Evolutionary conservation across 352 stramenopile species (phyloP).

Genomic region (Phytopythium ostracodes): DNA sequence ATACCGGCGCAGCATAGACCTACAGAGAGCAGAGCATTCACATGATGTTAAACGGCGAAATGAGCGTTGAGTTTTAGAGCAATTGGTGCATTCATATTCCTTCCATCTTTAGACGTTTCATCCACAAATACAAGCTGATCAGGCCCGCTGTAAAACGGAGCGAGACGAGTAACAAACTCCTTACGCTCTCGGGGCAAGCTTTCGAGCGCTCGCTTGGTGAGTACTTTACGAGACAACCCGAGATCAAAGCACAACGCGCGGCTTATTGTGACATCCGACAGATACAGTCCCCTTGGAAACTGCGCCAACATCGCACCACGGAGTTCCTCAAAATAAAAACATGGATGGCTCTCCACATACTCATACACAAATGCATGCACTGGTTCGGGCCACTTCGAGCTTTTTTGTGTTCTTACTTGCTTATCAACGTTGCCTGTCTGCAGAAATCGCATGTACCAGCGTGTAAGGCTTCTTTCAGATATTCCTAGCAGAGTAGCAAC

Average conservation of each 20-base stretch:
- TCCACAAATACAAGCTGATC: conserved; percentile 16
- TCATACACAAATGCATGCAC: conserved; percentile 6
- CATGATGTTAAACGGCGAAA: too few species aligned
- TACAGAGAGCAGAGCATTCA: neutral
- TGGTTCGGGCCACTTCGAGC: neutral
- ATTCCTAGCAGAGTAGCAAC: too few species aligned
- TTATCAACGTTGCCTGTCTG: too few species aligned
- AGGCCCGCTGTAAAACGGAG: conserved; percentile 10
- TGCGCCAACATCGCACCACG: neutral
- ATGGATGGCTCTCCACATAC: conserved; percentile 9
- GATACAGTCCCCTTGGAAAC: neutral
- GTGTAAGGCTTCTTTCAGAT: too few species aligned
- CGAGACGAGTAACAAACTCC: conserved; percentile 8
- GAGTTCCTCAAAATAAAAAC: conserved; percentile 18
- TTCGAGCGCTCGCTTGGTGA: conserved; percentile 10
- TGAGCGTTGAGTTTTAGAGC: too few species aligned
- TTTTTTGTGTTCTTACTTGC: too few species aligned
- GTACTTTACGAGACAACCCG: conserved; percentile 6
- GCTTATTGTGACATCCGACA: conserved; percentile 9
- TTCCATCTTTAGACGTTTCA: conserved; percentile 14
- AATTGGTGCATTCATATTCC: neutral
- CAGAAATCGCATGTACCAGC: too few species aligned
- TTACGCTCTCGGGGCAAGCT: conserved; percentile 2
- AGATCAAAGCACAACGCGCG: conserved; percentile 11
- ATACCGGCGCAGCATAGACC: conserved; percentile 7